These are phyloP conservation scores for Chenopodium formosanum DNA, from an alignment of 148 eudicot species.

Conservation along the genomic window DNA sequence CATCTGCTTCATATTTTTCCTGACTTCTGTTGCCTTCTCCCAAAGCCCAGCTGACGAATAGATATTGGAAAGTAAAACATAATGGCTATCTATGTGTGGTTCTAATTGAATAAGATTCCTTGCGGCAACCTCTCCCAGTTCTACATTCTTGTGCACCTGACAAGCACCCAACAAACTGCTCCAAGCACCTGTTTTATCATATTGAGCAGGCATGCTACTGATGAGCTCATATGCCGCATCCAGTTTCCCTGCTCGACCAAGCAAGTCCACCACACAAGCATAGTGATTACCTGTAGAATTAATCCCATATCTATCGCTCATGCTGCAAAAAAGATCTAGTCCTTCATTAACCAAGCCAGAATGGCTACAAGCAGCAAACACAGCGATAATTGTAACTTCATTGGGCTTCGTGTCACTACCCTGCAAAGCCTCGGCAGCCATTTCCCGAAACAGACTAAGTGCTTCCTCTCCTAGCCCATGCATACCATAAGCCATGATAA, in stretches of 20 bases:
- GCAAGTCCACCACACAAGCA: conserved; percentile 72
- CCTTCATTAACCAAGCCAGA: conserved; percentile 70
- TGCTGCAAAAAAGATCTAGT: conserved; percentile 42
- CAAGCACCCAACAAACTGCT: conserved; percentile 88
- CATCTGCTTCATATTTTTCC: conserved; percentile 57
- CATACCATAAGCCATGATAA: conserved; percentile 90
- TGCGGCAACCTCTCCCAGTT: conserved; percentile 75
- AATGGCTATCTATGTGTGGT: conserved; percentile 71
- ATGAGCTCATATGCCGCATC: conserved; percentile 59
- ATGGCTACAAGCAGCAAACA: conserved; percentile 75
- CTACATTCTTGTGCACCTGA: conserved; percentile 58
- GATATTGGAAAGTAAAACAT: conserved; percentile 72
- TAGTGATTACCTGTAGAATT: conserved; percentile 67
- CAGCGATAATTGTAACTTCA: conserved; percentile 59
- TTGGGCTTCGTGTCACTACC: conserved; percentile 52
- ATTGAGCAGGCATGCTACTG: conserved; percentile 50
- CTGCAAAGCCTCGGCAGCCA: conserved; percentile 41
- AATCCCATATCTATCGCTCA: conserved; percentile 48
- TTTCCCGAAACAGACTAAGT: conserved; percentile 43
- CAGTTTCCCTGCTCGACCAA: conserved; percentile 76
- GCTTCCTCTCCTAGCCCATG: conserved; percentile 80
- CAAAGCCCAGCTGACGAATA: conserved; percentile 67
- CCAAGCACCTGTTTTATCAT: conserved; percentile 61
- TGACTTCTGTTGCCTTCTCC: conserved; percentile 63
- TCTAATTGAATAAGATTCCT: conserved; percentile 54